A percentile compares a stretch with the other conserved stretches of the same genome.
Evolutionary conservation across 2,329 filamentous ascomycete species (phyloP).

Genomic region (Alternaria gaisen): DNA sequence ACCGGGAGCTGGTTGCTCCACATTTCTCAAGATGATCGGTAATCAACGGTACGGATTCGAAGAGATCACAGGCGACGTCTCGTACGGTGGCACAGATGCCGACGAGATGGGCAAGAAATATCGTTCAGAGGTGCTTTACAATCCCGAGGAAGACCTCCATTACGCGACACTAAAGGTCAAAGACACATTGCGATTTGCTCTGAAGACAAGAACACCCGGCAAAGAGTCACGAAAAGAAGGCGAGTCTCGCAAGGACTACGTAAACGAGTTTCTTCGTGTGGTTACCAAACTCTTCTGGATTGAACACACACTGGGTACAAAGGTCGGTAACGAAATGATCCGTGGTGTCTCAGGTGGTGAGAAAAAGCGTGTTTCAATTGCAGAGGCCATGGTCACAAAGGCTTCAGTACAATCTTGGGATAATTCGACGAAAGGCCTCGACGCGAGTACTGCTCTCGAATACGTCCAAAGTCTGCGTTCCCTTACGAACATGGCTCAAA

Average conservation of each 20-base stretch:
- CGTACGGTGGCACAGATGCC: constrained; percentile 64
- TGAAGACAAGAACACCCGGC: constrained; percentile 72
- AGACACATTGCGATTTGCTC: constrained; percentile 76
- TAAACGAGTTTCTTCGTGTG: constrained; percentile 69
- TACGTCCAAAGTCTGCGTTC: constrained; percentile 74
- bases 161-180: constrained; percentile 81
- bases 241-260: constrained; percentile 68
- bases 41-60: constrained; percentile 70
- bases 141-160: constrained; percentile 79
- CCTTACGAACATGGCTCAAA: constrained; percentile 69
- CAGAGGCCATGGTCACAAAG: constrained; percentile 58
- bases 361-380: constrained; percentile 60
- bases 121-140: constrained; percentile 74
- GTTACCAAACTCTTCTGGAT: constrained; percentile 77
- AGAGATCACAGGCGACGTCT: constrained; percentile 64
- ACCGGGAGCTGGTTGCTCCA: constrained; percentile 75
- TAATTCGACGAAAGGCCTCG: constrained; percentile 76
- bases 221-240: constrained; percentile 67
- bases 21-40: constrained; percentile 73
- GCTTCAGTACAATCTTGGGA: constrained; percentile 54
- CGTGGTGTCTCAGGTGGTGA: constrained; percentile 66
- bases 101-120: constrained; percentile 65
- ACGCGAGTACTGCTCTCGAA: constrained; percentile 76
- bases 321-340: constrained; percentile 77
- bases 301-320: constrained; percentile 75